Conservation (phyloP, 768 basidiomycete genomes). For the Dioszegia crocea region DNA sequence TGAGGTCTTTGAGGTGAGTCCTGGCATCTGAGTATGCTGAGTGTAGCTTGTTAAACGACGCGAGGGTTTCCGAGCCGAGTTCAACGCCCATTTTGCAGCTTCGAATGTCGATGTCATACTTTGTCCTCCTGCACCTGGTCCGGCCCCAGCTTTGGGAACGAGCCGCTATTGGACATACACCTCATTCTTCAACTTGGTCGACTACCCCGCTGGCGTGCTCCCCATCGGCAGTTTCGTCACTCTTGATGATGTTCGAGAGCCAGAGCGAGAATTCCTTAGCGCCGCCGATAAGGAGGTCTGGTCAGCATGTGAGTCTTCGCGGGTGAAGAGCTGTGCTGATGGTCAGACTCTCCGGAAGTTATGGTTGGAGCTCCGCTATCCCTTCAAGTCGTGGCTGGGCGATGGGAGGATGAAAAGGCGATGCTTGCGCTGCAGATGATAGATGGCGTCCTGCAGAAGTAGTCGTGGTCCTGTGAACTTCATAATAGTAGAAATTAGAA, state of each 20-base stretch:
- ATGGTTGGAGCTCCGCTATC: constrained; percentile 18
- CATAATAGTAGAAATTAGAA: background rate
- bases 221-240: constrained; percentile 26
- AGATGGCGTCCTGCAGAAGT: background rate
- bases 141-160: constrained; percentile 24
- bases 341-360: constrained; percentile 12
- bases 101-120: constrained; percentile 29
- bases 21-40: background rate
- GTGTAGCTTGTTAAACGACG: constrained; percentile 19
- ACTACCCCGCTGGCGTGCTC: constrained; percentile 35
- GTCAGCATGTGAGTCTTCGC: constrained; percentile 15
- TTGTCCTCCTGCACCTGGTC: constrained; percentile 20
- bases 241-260: constrained; percentile 11
- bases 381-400: constrained; percentile 20
- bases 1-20: constrained; percentile 19
- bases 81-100: constrained; percentile 9
- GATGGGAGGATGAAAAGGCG: constrained; percentile 23
- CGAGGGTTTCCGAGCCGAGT: constrained; percentile 17
- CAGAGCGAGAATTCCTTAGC: constrained; percentile 11
- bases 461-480: background rate
- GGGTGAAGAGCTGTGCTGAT: background rate
- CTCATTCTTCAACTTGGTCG: constrained; percentile 38
- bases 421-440: constrained; percentile 8
- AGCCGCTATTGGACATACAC: constrained; percentile 38
- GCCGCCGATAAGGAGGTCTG: constrained; percentile 9